Evolutionary conservation across 306 rosid species (phyloP).

Genomic region (Cajanus cajan): DNA sequence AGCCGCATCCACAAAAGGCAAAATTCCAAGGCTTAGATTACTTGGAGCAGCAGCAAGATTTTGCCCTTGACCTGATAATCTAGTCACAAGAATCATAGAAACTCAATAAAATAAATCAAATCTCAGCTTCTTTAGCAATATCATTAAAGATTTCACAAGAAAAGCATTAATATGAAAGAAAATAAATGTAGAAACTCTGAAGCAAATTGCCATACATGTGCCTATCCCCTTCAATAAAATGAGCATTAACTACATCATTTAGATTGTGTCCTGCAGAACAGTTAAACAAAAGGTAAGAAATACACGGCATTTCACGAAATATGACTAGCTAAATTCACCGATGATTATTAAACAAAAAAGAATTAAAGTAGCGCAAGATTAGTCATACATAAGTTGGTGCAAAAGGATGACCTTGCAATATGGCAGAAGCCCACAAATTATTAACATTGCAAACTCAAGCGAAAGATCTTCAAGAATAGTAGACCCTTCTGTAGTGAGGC

Average conservation of each 20-base stretch:
- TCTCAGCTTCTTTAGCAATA: neutral
- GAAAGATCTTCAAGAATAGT: conserved; percentile 66
- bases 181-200: neutral
- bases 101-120: neutral
- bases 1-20: conserved; percentile 53
- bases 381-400: conserved; percentile 64
- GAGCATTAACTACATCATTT: conserved; percentile 65
- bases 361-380: too few relatives aligned
- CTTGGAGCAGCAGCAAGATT: conserved; percentile 22
- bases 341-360: neutral
- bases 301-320: neutral
- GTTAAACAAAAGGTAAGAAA: neutral
- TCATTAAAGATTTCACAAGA: neutral
- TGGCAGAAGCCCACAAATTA: conserved; percentile 96
- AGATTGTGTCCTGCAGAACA: conserved; percentile 65
- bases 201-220: conserved; percentile 39
- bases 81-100: conserved; percentile 12
- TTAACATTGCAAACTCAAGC: conserved; percentile 56
- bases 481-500: conserved; percentile 62
- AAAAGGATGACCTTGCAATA: conserved; percentile 76
- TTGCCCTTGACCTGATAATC: conserved; percentile 44
- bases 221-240: conserved; percentile 49
- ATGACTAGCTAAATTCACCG: too few relatives aligned
- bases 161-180: neutral
- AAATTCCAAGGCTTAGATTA: conserved; percentile 48